A percentile compares a stretch with the other conserved stretches of the same genome.
phyloP scores from a whole-genome alignment of 495 filamentous ascomycete genomes.

The Chaetomidium leptoderma region DNA sequence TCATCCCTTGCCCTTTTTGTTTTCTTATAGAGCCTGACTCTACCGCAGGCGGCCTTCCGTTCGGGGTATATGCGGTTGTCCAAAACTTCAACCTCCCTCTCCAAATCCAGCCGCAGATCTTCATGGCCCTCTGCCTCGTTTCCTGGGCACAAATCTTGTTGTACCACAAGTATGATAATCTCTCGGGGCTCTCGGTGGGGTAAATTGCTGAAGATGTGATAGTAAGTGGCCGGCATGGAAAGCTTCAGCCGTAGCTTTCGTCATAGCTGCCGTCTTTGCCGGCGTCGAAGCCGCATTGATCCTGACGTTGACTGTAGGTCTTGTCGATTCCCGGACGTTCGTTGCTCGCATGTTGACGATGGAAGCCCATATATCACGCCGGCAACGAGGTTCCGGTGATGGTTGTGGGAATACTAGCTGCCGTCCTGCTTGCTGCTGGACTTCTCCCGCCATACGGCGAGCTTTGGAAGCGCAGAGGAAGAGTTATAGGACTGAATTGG shows the following conservation, averaged over 20 bases:
- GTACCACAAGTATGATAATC: slow-evolving; percentile 54
- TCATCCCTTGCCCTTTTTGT: no score
- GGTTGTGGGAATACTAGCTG: slow-evolving; percentile 58
- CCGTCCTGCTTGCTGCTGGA: slow-evolving; percentile 68
- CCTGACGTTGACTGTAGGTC: slow-evolving; percentile 55
- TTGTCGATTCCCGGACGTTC: neutral
- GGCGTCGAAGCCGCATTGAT: slow-evolving; percentile 60
- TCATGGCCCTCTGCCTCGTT: slow-evolving; percentile 59
- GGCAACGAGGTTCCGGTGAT: slow-evolving; percentile 52
- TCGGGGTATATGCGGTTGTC: slow-evolving; percentile 41
- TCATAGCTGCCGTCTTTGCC: slow-evolving; percentile 46
- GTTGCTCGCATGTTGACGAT: slow-evolving; percentile 7
- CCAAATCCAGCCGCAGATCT: slow-evolving; percentile 70
- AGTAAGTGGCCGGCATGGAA: slow-evolving; percentile 53
- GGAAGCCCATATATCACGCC: slow-evolving; percentile 47
- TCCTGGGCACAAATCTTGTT: slow-evolving; percentile 63
- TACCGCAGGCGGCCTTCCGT: slow-evolving; percentile 42
- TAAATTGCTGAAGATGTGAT: neutral
- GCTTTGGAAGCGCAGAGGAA: slow-evolving; percentile 63
- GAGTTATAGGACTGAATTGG: slow-evolving; percentile 66
- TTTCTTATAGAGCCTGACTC: slow-evolving; percentile 7
- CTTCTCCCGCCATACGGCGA: slow-evolving; percentile 69
- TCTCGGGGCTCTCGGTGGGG: neutral
- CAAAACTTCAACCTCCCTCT: slow-evolving; percentile 72
- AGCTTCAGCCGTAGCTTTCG: slow-evolving; percentile 41